Evolutionary conservation across 2,329 filamentous ascomycete species (phyloP).

Genomic region (Pseudogymnoascus sp.): DNA sequence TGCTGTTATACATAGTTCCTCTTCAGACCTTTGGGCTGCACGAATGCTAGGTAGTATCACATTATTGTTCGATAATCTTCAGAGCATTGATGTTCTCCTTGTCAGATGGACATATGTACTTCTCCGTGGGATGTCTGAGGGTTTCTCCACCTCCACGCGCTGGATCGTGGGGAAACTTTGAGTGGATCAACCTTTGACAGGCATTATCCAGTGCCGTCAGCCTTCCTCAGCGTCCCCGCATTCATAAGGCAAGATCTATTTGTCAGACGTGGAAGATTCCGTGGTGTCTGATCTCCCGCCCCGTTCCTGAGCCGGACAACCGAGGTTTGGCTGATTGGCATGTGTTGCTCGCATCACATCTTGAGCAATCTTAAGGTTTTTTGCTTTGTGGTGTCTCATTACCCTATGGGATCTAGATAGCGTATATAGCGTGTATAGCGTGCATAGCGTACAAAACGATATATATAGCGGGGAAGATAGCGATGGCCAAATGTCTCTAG

Average conservation of each 20-base stretch:
- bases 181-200: background rate
- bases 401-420: background rate
- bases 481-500: background rate
- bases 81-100: background rate
- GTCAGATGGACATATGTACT: background rate
- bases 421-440: background rate
- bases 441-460: background rate
- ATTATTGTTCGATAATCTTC: background rate
- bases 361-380: background rate
- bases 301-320: background rate
- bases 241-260: background rate
- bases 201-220: background rate
- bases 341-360: background rate
- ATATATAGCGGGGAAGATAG: background rate
- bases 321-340: background rate
- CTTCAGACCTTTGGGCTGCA: too few species aligned
- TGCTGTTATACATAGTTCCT: too few species aligned
- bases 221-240: background rate
- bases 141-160: background rate
- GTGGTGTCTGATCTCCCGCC: background rate
- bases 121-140: background rate
- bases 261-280: background rate
- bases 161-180: background rate
- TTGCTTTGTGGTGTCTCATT: background rate
- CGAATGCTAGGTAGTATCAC: too few species aligned